Evolutionary conservation across 192 early-diverging fungal genomes (phyloP), one percentile per base, ranked within the genome.

Genomic region (Phlyctochytrium bullatum): DNA sequence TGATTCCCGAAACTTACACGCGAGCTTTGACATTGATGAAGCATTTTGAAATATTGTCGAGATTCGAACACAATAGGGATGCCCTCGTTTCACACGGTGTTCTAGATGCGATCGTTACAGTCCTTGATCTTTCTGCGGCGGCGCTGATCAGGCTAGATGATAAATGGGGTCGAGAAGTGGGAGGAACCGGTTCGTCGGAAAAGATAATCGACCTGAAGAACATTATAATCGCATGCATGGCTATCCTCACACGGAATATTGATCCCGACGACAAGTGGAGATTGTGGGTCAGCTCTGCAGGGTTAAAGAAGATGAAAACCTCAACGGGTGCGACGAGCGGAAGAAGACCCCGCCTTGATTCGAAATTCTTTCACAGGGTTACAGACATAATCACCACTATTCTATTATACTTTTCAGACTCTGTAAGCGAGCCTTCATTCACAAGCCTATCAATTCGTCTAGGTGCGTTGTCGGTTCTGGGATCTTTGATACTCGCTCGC

Each of bases 1-100:
- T 47, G 10, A 47, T 6, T 20, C 6, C 6, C 10, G 20, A 47
- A 14, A 20, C 20, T 47, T 14, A 47, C 40, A 20, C 6, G 10
- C 40, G 40, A 10, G 54, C 27, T 24, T 52, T 27, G 4, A 54
- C 36, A 3, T 23, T 73, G 24, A 25, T 76, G 10, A 2, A 25
- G 1, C 72, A 70, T 40, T 29, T 79, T 16, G 78, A 79, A 32
- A 71, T 76, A 25, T 52, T 79, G 2, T 16, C 78, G 28, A 66
- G 73, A 24, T 74, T 61, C 36, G 66, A 68, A 4, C 66, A 67
- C 24, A 69, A 79, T 36, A 28, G 60, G 56, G 72, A 76, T 36
- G 71, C 64, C n/a, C 34, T 79, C 25, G 57, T 71, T 16, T 25
- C 52, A 12, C 72, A 73, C 54, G 65, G 52, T 17, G 71, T 34